phyloP scores from a whole-genome alignment of 192 early-diverging fungal species.

The Coemansia sp. region DNA sequence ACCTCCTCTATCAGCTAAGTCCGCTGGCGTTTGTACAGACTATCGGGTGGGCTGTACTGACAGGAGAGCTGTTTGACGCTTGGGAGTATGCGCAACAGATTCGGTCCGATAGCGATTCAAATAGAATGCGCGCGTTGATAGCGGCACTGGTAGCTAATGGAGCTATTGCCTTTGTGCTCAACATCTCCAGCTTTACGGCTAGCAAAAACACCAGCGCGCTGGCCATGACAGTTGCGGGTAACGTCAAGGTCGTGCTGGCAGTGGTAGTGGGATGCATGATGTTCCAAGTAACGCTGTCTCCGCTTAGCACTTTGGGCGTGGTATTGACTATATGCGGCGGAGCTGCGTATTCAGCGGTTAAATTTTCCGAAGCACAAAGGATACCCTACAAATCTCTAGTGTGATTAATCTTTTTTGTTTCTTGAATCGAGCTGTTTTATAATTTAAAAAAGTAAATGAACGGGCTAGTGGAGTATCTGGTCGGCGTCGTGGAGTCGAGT shows the following conservation, averaged over 20 bases:
- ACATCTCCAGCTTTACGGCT: constrained; percentile 82
- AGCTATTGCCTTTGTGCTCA: constrained; percentile 79
- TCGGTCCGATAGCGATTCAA: neutral
- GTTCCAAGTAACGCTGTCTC: constrained; percentile 32
- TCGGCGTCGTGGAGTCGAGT: constrained; percentile 45
- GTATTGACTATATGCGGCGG: constrained; percentile 38
- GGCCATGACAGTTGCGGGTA: constrained; percentile 52
- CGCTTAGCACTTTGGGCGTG: constrained; percentile 34
- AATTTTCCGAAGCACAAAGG: constrained; percentile 7
- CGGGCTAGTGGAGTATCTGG: constrained; percentile 29
- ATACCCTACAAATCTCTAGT: neutral
- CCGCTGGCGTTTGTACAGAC: constrained; percentile 76
- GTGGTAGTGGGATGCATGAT: constrained; percentile 42
- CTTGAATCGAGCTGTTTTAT: neutral
- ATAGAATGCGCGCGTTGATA: constrained; percentile 1
- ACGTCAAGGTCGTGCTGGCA: constrained; percentile 58
- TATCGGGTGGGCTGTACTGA: constrained; percentile 58
- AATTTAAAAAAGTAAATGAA: constrained; percentile 20
- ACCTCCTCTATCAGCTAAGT: constrained; percentile 76
- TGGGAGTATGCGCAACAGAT: constrained; percentile 1
- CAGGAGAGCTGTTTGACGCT: constrained; percentile 59
- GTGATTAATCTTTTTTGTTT: constrained; percentile 6
- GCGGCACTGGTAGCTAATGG: constrained; percentile 73
- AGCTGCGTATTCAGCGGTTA: constrained; percentile 24
- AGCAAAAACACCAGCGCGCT: constrained; percentile 83